Evolutionary conservation across 352 stramenopile species (phyloP), one percentile per base, ranked within the genome.

Genomic region (Globisporangium megalacanthum): DNA sequence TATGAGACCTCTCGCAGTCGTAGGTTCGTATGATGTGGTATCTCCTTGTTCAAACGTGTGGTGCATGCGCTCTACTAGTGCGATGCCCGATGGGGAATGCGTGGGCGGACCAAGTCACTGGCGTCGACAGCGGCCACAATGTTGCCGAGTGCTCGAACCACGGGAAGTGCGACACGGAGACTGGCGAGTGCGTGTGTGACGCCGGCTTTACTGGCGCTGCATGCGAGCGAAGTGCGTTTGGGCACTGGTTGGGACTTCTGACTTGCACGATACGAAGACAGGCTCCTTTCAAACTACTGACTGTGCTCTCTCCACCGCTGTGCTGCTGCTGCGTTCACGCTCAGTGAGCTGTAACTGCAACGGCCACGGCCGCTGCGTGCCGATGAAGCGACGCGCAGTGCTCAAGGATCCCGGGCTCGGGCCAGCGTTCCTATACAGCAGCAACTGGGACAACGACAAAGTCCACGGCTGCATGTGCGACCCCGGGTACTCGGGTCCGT

Each of bases 391-490:
- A 7, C 77, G 73, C 46, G 75, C 79, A 6, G 52, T 69, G 46
- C 86, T 73, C 48, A 83, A 89, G 39, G 82, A 90, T 52, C 73
- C 75, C 10, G 81, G 81, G 13, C 61, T 69, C 0, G 79, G 79
- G 25, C 22, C 49, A 6, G 51, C 83, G 31, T 86, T 77, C 49
- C 37, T 61, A 7, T 94, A 94, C 61, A 54, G 56, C 6, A 83
- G 72, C 59, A 81, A 80, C 52, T 97, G 89, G 89, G 89, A 97
- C 60, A 77, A 72, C 42, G 41, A 77, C 62, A 92, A 92, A 60
- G 88, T 97, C 52, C 73, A 80, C 15, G 89, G 89, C 31, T 97
- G 89, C 56, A 65, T 89, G 11, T 97, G 89, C 66, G 87, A 97
- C 54, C 20, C 64, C 13, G 86, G 84, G 6, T 97, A 88, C 56